A percentile compares a stretch with the other conserved stretches of the same genome.
phyloP scores from a whole-genome alignment of 2,329 filamentous ascomycete genomes.

The Zymoseptoria brevis region DNA sequence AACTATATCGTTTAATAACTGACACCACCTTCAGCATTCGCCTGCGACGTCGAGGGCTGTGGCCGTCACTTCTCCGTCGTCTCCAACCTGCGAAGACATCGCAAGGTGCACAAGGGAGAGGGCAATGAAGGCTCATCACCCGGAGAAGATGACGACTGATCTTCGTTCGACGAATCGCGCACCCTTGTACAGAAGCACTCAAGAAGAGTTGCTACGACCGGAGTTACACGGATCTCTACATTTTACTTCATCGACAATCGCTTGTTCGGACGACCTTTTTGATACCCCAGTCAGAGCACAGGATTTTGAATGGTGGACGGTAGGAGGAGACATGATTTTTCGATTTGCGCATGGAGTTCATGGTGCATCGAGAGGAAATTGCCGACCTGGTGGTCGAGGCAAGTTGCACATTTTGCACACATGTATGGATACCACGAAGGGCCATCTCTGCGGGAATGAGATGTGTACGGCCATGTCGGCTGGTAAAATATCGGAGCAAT shows the following conservation, averaged over 20 bases:
- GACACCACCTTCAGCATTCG: slow-evolving; percentile 58
- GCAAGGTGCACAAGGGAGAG: slow-evolving; percentile 88
- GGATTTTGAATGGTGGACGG: slow-evolving; percentile 6
- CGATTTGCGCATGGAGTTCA: slow-evolving; percentile 12
- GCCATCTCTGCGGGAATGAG: background rate
- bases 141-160: slow-evolving; percentile 33
- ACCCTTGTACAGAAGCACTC: slow-evolving; percentile 10
- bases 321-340: background rate
- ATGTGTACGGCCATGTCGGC: slow-evolving; percentile 3
- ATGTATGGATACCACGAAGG: background rate
- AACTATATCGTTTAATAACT: slow-evolving; percentile 4
- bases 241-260: slow-evolving; percentile 27
- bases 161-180: background rate
- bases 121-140: slow-evolving; percentile 39
- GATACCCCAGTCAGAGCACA: slow-evolving; percentile 23
- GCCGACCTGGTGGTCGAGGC: slow-evolving; percentile 4
- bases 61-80: slow-evolving; percentile 96
- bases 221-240: slow-evolving; percentile 3
- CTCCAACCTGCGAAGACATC: slow-evolving; percentile 86
- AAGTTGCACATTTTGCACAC: slow-evolving; percentile 7
- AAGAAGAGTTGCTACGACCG: background rate
- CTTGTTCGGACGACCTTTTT: slow-evolving; percentile 19
- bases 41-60: slow-evolving; percentile 89
- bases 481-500: background rate
- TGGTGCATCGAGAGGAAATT: background rate